Conservation (phyloP, 2,329 filamentous ascomycete genomes). For the Curvularia sp. region DNA sequence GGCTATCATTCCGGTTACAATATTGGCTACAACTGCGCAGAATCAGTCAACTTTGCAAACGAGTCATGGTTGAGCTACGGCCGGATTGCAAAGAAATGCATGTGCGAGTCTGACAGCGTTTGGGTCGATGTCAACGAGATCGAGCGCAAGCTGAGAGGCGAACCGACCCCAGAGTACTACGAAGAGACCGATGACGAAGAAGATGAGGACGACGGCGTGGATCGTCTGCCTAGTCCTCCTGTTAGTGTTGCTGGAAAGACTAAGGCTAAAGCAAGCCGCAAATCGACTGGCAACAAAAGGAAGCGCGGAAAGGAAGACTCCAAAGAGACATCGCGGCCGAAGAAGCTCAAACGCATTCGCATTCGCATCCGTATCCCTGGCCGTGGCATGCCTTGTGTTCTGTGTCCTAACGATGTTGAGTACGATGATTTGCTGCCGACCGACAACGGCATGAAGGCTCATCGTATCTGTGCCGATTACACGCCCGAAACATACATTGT, state of each 20-base stretch:
- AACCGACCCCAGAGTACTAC: constrained; percentile 79
- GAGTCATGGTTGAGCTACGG: constrained; percentile 96
- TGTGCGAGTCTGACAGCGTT: constrained; percentile 96
- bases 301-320: constrained; percentile 56
- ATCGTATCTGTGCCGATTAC: constrained; percentile 87
- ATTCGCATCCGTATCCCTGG: constrained; percentile 74
- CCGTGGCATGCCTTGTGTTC: constrained; percentile 82
- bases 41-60: constrained; percentile 97
- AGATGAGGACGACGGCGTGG: constrained; percentile 63
- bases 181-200: constrained; percentile 78
- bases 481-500: constrained; percentile 92
- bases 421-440: constrained; percentile 84
- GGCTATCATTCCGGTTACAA: constrained; percentile 99
- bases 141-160: constrained; percentile 89
- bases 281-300: constrained; percentile 69
- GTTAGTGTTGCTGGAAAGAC: constrained; percentile 74
- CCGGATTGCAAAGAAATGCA: constrained; percentile 93
- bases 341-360: constrained; percentile 75
- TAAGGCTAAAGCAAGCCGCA: constrained; percentile 72
- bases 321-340: constrained; percentile 61
- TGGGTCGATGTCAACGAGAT: constrained; percentile 98
- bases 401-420: constrained; percentile 90
- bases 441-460: constrained; percentile 85
- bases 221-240: constrained; percentile 78
- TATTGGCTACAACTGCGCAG: constrained; percentile 96